Base-by-base conservation (phyloP, 371 early-diverging fungal genomes). In the Dichotomocladium elegans region DNA sequence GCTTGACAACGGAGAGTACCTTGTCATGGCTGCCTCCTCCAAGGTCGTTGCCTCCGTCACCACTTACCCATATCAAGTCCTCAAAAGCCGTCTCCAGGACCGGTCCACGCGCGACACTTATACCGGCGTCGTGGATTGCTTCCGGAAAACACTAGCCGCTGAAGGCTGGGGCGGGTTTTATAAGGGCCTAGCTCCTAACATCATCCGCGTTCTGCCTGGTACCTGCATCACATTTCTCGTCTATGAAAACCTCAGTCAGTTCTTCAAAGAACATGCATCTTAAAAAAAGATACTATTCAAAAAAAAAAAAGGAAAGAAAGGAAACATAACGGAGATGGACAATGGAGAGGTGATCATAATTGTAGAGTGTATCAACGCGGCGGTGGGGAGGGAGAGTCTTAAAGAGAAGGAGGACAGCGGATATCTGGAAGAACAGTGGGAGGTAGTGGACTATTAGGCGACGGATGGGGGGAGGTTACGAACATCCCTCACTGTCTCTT, bases 31-130 rank as follows among this genome's bases (percentile, higher is more conserved):
- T 4, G 85, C 90, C 0, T 58, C 80, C 0, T 94, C 95, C 37
- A 98, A 98, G 71, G 74, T 89, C 0, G 74, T 89, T 30, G 99
- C 99, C 3, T 81, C 92, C 1, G 78, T 90, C 0, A 70, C 79
- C 14, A 98, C 99, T 0, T 96, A 97, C 61, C 99, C 99, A 0
- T 94, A 94, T 62, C 98, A 97, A 74, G 92, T 98, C 1, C 58
- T 96, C 29, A 79, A 91, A 37, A 83, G 96, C 22, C 80, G 97
- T 37, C 63, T 98, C 64, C 96, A 96, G 64, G 72, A 74, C 41
- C 69, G 57, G 28, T 60, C 53, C 15, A 66, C 72, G 8, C 66
- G 51, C 44, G 72, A 66, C 57, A 63, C 63, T 27, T 92, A 91
- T 64, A 64, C 67, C 28, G 86, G 89, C 10, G 82, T 90, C 3